These are phyloP conservation scores for Purshia tridentata DNA, from an alignment of 306 rosid species.

Conservation along the genomic window DNA sequence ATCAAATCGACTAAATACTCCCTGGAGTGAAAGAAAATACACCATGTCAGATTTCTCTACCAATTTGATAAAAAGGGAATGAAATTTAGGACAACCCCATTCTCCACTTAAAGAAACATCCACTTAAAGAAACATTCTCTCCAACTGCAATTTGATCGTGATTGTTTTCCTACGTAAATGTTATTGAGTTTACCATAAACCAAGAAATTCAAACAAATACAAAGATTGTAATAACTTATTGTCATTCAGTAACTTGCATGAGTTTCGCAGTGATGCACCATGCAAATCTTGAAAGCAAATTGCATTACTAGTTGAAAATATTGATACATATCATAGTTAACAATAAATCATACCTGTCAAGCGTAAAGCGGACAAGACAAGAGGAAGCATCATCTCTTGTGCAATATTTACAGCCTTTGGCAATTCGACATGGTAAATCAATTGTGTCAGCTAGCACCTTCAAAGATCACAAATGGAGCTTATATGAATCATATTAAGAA, in stretches of 20 bases:
- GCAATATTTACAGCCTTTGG: constrained; percentile 96
- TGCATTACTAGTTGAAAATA: constrained; percentile 18
- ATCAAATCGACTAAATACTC: constrained; percentile 89
- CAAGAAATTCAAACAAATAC: background rate
- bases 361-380: constrained; percentile 88
- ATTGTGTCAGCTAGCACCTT: constrained; percentile 91
- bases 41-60: constrained; percentile 31
- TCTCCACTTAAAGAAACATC: constrained; percentile 3
- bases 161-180: background rate
- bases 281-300: constrained; percentile 21
- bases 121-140: background rate
- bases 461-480: constrained; percentile 32
- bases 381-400: constrained; percentile 82
- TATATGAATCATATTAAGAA: constrained; percentile 7
- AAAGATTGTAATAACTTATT: constrained; percentile 2
- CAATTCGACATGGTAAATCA: constrained; percentile 92
- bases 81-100: background rate
- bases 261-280: constrained; percentile 10
- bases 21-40: constrained; percentile 46
- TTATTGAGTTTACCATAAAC: background rate
- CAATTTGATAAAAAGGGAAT: background rate
- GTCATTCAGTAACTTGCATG: background rate
- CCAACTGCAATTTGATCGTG: background rate
- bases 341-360: constrained; percentile 58
- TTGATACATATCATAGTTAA: constrained; percentile 9